These are phyloP conservation scores for Coelastrella sp. DNA, from an alignment of 139 green algal species.

Conservation along the genomic window DNA sequence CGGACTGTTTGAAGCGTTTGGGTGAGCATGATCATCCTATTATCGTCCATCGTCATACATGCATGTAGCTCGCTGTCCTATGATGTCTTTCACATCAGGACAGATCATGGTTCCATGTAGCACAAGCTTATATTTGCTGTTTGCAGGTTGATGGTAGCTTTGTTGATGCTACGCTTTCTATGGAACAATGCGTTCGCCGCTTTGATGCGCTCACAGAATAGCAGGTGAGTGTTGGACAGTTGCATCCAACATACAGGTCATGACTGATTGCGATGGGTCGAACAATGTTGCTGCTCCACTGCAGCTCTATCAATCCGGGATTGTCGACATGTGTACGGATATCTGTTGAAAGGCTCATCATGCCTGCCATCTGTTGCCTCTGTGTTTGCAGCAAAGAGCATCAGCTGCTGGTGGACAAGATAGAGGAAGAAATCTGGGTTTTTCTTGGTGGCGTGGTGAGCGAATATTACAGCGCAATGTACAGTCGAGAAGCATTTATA, in stretches of 20 bases:
- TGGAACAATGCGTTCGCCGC: slow-evolving; percentile 20
- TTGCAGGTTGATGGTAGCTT: slow-evolving; percentile 8
- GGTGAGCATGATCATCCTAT: neutral
- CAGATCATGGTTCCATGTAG: neutral
- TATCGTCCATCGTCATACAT: neutral
- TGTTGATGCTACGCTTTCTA: slow-evolving; percentile 39
- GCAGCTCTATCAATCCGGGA: no score
- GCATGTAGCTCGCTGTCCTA: neutral
- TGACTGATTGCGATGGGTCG: no score
- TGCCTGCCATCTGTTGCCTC: neutral
- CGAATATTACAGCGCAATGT: neutral
- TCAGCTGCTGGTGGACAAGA: slow-evolving; percentile 27
- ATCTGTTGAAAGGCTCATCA: neutral
- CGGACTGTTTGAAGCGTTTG: slow-evolving; percentile 27
- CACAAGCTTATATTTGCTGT: neutral
- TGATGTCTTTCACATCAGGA: no score
- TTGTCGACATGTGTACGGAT: no score
- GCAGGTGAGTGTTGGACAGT: slow-evolving; percentile 4
- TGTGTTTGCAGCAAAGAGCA: slow-evolving; percentile 32
- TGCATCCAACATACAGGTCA: neutral
- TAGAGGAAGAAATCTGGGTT: slow-evolving; percentile 45
- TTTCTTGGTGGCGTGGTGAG: slow-evolving; percentile 35
- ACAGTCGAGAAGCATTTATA: no score
- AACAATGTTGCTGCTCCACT: no score
- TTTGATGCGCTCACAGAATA: neutral